Conservation (phyloP, 2,329 filamentous ascomycete species). For the Thermothelomyces thermophilus region DNA sequence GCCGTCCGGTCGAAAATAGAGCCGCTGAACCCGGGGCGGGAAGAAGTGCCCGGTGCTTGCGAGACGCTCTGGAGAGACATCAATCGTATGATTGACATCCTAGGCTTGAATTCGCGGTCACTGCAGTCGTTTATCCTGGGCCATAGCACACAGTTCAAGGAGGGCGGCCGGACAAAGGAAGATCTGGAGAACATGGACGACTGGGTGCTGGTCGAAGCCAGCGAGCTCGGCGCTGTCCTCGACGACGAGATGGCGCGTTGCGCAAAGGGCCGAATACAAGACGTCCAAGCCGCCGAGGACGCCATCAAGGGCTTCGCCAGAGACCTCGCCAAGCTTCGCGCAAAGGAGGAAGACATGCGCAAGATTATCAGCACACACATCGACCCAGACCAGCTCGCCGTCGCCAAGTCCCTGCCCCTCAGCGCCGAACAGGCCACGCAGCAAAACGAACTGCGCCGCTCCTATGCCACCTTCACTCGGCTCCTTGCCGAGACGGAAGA, state of each 20-base stretch:
- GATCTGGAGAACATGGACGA: constrained; percentile 63
- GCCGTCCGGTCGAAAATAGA: constrained; percentile 40
- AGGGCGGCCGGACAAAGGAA: constrained; percentile 51
- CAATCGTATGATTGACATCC: constrained; percentile 88
- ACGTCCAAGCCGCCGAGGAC: constrained; percentile 62
- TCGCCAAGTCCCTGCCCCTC: constrained; percentile 64
- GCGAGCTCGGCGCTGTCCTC: constrained; percentile 59
- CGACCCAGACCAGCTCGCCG: constrained; percentile 61
- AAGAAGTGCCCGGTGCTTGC: constrained; percentile 49
- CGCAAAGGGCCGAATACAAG: constrained; percentile 59
- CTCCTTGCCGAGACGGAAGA: constrained; percentile 75
- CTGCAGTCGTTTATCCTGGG: constrained; percentile 61
- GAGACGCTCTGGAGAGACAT: constrained; percentile 70
- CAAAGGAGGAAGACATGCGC: constrained; percentile 71
- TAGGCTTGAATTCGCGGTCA: constrained; percentile 74
- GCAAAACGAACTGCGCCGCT: constrained; percentile 73
- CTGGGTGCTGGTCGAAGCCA: constrained; percentile 72
- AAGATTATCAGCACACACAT: constrained; percentile 64
- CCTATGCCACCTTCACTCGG: constrained; percentile 68
- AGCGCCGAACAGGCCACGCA: constrained; percentile 76
- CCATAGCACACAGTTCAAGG: constrained; percentile 51
- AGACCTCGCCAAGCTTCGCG: constrained; percentile 64
- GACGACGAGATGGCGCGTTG: constrained; percentile 58
- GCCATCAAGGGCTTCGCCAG: constrained; percentile 60
- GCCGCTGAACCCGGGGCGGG: constrained; percentile 8